phyloP scores from a whole-genome alignment of 2,329 filamentous ascomycete species.

The Cryphonectria parasitica region DNA sequence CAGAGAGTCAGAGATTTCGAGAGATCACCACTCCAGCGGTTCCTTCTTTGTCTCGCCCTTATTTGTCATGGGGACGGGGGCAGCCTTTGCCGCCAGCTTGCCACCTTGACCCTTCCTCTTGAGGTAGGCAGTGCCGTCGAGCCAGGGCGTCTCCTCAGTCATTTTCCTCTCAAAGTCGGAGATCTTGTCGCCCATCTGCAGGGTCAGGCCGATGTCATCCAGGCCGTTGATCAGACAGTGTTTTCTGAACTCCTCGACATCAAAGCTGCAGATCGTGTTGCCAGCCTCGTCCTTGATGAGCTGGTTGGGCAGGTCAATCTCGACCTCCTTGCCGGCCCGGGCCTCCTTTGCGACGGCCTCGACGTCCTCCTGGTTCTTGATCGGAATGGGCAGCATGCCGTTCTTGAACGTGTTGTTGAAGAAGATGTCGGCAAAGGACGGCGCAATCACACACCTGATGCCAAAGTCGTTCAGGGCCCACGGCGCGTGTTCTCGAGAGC shows the following conservation, averaged over 20 bases:
- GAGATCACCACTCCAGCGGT: constrained; percentile 82
- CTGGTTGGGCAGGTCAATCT: constrained; percentile 87
- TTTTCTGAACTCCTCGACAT: constrained; percentile 91
- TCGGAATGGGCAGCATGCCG: constrained; percentile 89
- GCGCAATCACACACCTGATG: constrained; percentile 90
- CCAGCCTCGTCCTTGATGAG: constrained; percentile 77
- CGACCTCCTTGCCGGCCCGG: constrained; percentile 77
- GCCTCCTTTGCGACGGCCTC: constrained; percentile 77
- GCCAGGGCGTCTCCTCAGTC: constrained; percentile 81
- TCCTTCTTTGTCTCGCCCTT: constrained; percentile 81
- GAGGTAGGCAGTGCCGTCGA: constrained; percentile 85
- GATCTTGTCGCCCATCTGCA: constrained; percentile 92
- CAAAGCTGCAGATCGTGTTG: constrained; percentile 75
- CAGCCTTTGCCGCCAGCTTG: constrained; percentile 60
- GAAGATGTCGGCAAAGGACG: constrained; percentile 89
- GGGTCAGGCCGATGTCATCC: constrained; percentile 93
- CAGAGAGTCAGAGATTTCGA: neutral
- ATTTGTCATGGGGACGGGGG: constrained; percentile 85
- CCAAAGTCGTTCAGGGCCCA: constrained; percentile 98
- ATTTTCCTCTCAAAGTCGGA: constrained; percentile 78
- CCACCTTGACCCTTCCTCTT: constrained; percentile 60
- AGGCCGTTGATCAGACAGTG: constrained; percentile 92
- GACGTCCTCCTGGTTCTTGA: constrained; percentile 69
- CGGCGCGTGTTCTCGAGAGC: constrained; percentile 90
- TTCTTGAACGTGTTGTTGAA: constrained; percentile 99